Evolutionary conservation across 305 asterid genomes (phyloP).

Genomic region (Withania somnifera): DNA sequence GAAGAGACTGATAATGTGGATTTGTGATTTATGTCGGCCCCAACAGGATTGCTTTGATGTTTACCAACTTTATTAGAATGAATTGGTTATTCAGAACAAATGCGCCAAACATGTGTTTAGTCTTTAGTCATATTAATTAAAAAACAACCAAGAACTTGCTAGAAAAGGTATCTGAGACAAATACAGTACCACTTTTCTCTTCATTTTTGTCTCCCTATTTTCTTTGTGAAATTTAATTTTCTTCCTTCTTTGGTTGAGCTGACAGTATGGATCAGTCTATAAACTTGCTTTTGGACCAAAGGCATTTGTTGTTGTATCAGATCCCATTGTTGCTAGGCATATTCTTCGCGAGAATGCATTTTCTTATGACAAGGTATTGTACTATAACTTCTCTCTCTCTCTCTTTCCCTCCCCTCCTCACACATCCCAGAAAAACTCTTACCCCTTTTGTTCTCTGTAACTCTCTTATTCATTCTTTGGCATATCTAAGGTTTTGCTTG

Average conservation of each 20-base stretch:
- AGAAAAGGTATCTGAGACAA: neutral
- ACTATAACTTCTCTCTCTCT: neutral
- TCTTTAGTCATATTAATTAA: neutral
- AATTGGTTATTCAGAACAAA: neutral
- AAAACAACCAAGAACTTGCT: neutral
- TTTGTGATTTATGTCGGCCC: neutral
- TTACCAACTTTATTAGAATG: neutral
- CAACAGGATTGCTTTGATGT: neutral
- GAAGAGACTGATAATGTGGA: neutral
- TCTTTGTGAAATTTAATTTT: slow-evolving; percentile 5
- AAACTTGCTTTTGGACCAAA: slow-evolving; percentile 98
- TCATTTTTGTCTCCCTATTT: neutral
- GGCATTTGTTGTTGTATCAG: slow-evolving; percentile 89
- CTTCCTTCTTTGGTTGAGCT: slow-evolving; percentile 16
- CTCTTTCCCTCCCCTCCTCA: neutral
- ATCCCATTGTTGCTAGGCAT: slow-evolving; percentile 85
- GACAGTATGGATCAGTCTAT: slow-evolving; percentile 88
- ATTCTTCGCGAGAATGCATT: slow-evolving; percentile 93
- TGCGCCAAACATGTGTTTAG: neutral
- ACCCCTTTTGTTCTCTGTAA: neutral
- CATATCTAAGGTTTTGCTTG: neutral
- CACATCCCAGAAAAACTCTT: neutral
- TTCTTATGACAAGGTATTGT: slow-evolving; percentile 79
- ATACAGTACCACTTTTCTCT: neutral
- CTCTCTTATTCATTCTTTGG: neutral